Evolutionary conservation across 1,284 basidiomycete genomes (phyloP).

Genomic region (Trichosporon sp.): DNA sequence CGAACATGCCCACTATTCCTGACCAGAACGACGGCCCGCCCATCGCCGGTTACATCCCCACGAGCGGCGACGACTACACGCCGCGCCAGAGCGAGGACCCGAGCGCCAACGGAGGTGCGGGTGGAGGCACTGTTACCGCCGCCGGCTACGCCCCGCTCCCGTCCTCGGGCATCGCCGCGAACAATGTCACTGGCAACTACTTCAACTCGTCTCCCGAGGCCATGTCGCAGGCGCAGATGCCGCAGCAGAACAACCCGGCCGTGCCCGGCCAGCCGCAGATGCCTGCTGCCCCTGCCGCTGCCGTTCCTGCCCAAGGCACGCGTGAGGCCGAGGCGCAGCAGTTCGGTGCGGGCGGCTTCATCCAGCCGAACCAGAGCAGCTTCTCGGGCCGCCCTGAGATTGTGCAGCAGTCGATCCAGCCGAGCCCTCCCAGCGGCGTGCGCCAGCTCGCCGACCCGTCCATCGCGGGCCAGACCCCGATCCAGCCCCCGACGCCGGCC

Average conservation of each 20-base stretch:
- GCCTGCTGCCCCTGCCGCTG: neutral
- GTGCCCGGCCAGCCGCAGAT: neutral
- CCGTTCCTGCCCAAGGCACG: neutral
- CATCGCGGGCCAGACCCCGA: neutral
- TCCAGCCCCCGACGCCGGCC: neutral
- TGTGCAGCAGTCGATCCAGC: too few species aligned
- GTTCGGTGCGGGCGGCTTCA: neutral
- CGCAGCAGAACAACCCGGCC: neutral
- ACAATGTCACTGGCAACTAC: neutral
- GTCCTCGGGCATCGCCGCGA: neutral
- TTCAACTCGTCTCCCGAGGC: slow-evolving; percentile 1
- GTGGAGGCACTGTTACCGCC: neutral
- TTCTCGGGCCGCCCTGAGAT: neutral
- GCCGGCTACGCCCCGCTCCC: neutral
- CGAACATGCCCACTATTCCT: neutral
- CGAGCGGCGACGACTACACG: slow-evolving; percentile 2
- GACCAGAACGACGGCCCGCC: neutral
- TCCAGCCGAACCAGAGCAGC: neutral
- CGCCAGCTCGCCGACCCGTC: too few species aligned
- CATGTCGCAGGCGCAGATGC: neutral
- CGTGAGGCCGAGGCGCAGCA: neutral
- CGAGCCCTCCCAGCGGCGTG: too few species aligned
- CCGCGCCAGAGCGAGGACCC: neutral
- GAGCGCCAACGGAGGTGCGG: neutral
- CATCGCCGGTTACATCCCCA: neutral